Percentiles rank a stretch among this genome's conserved stretches.
Conservation (phyloP, 179 eudicot species). For the Dionaea muscipula region DNA sequence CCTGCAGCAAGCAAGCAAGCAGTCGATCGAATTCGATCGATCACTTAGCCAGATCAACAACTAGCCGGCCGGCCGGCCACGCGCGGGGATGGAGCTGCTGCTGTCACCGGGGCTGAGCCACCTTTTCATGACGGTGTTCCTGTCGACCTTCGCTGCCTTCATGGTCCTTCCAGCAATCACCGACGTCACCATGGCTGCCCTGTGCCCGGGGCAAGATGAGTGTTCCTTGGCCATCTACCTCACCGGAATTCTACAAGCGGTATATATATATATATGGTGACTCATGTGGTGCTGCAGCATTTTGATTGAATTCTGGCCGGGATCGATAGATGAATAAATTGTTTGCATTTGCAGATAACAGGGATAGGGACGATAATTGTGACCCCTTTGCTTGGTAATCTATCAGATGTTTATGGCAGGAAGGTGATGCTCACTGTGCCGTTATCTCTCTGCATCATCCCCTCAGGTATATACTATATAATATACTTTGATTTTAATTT, state of each 20-base stretch:
- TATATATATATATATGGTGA: constrained; percentile 11
- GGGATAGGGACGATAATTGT: constrained; percentile 43
- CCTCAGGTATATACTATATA: too few relatives aligned
- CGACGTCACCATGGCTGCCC: constrained; percentile 53
- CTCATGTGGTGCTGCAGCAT: too few relatives aligned
- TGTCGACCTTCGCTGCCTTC: constrained; percentile 32
- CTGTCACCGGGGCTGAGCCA: constrained; percentile 31
- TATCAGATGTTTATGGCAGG: constrained; percentile 46
- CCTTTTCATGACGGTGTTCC: constrained; percentile 50
- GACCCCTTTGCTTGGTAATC: constrained; percentile 48
- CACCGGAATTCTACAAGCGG: constrained; percentile 61
- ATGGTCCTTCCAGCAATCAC: constrained; percentile 67
- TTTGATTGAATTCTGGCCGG: too few relatives aligned
- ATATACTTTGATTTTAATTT: too few relatives aligned
- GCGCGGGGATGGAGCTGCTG: constrained; percentile 11
- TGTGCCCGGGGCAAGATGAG: constrained; percentile 60
- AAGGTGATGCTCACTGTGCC: constrained; percentile 43
- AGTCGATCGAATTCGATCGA: too few relatives aligned
- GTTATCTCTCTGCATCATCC: constrained; percentile 35
- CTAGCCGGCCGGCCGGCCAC: too few relatives aligned
- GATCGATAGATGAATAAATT: neutral
- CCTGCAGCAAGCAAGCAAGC: too few relatives aligned
- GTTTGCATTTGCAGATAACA: constrained; percentile 21
- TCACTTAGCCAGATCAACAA: too few relatives aligned
- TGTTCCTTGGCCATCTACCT: constrained; percentile 65